Evolutionary conservation across 148 eudicot species (phyloP).

Genomic region (Vaccinium vitisidaea): DNA sequence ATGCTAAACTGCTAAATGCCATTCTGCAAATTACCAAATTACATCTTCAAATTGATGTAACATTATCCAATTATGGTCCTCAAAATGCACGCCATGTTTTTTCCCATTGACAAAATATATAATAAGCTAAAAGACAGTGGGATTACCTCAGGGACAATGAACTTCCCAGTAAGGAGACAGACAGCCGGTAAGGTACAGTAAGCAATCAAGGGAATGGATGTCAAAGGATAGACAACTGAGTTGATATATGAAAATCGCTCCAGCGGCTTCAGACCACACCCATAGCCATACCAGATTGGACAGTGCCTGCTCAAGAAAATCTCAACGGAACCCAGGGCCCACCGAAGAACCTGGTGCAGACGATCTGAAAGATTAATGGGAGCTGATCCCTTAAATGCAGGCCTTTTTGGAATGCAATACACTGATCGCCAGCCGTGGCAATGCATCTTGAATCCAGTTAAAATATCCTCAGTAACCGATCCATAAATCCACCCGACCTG

Average conservation of each 20-base stretch:
- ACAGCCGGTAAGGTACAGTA: slow-evolving; percentile 75
- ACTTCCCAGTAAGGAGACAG: slow-evolving; percentile 71
- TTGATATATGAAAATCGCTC: slow-evolving; percentile 73
- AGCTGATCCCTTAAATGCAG: slow-evolving; percentile 82
- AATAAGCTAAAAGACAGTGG: background rate
- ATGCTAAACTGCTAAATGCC: background rate
- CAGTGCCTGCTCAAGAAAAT: slow-evolving; percentile 68
- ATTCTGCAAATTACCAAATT: background rate
- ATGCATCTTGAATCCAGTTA: slow-evolving; percentile 82
- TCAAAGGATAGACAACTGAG: slow-evolving; percentile 70
- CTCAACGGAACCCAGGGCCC: slow-evolving; percentile 80
- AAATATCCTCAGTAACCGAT: slow-evolving; percentile 74
- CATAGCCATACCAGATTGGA: slow-evolving; percentile 75
- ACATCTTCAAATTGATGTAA: background rate
- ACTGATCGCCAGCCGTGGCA: slow-evolving; percentile 87
- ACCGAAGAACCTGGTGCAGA: slow-evolving; percentile 78
- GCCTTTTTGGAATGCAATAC: slow-evolving; percentile 65
- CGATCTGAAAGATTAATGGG: slow-evolving; percentile 79
- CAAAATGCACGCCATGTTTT: background rate
- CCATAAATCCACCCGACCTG: slow-evolving; percentile 86
- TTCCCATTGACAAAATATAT: background rate
- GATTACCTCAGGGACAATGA: slow-evolving; percentile 74
- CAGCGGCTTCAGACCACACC: slow-evolving; percentile 61
- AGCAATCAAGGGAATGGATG: slow-evolving; percentile 62
- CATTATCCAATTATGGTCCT: background rate